Evolutionary conservation across 1,284 basidiomycete genomes (phyloP), one percentile per base, ranked within the genome.

Genomic region (Heterobasidion irregulare): DNA sequence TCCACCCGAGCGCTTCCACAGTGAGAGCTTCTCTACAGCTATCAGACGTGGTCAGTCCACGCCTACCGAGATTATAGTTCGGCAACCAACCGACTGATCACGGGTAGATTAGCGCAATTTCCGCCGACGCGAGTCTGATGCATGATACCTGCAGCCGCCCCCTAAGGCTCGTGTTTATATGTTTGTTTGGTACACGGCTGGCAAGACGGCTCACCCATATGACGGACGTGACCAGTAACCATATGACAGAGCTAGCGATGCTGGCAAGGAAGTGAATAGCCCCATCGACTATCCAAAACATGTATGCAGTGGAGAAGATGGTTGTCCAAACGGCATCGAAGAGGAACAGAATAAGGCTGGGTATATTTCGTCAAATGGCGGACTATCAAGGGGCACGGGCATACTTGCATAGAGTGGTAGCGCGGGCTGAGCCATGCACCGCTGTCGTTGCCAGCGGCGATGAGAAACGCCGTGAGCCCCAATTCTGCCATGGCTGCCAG

Each of bases 261-360:
- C 80, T 83, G 12, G 86, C 87, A 41, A 90, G 74, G 44, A 87
- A 65, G 64, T 84, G 82, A 45, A 78, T 75, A 7, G 77, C 79
- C 46, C 83, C 82, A 53, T 82, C 81, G 43, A 86, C 68, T 50
- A 84, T 78, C 82, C 84, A 89, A 38, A 88, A 63, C 59, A 87
- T 72, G 63, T 89, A 90, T 38, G 80, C 79, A 6, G 77, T 73
- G 10, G 82, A 77, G 63, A 88, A 89, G 36, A 87, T 60, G 1
- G 78, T 73, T 18, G 87, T 89, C 87, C 88, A 90, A 19, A 76
- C 71, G 3, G 88, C 77, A 61, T 83, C 83, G 67, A 89, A 86
- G 61, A 83, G 75, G 56, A 84, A 77, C 52, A 87, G 66, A 50
- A 85, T 79, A 54, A 86, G 64, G 32, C 72, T 73, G 57, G 36